phyloP scores from a whole-genome alignment of 371 early-diverging fungal species.

The Rhizopus delemar region DNA sequence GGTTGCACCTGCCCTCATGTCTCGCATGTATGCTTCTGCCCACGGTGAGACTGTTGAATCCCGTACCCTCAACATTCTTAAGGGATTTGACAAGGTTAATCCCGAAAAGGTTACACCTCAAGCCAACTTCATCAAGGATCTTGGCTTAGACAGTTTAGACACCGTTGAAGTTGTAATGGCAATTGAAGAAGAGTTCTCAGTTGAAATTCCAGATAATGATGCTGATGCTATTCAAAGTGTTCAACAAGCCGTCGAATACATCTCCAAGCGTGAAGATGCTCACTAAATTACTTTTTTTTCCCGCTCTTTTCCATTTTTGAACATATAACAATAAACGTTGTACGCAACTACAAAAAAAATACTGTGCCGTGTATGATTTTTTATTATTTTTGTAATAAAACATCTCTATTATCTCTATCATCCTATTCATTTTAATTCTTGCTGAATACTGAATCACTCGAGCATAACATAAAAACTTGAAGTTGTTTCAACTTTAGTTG shows the following conservation, averaged over 20 bases:
- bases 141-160: conserved; percentile 94
- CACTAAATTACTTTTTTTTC: conserved; percentile 49
- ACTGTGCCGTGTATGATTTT: too few relatives aligned
- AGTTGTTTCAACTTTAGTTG: too few relatives aligned
- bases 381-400: too few relatives aligned
- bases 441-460: too few relatives aligned
- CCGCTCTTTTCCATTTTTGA: not conserved
- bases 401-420: too few relatives aligned
- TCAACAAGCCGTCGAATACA: conserved; percentile 86
- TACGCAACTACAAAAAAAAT: too few relatives aligned
- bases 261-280: conserved; percentile 76
- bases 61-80: conserved; percentile 83
- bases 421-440: too few relatives aligned
- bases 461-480: too few relatives aligned
- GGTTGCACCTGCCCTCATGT: conserved; percentile 26
- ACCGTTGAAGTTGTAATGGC: conserved; percentile 98
- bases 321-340: not conserved
- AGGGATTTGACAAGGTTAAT: conserved; percentile 95
- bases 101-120: conserved; percentile 77
- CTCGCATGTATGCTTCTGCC: conserved; percentile 61
- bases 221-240: conserved; percentile 93
- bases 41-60: conserved; percentile 66
- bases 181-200: conserved; percentile 97
- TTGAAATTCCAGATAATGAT: conserved; percentile 96
- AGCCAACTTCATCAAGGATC: conserved; percentile 90